Evolutionary conservation across 2,329 filamentous ascomycete species (phyloP).

Genomic region (Paecilomyces variotii): DNA sequence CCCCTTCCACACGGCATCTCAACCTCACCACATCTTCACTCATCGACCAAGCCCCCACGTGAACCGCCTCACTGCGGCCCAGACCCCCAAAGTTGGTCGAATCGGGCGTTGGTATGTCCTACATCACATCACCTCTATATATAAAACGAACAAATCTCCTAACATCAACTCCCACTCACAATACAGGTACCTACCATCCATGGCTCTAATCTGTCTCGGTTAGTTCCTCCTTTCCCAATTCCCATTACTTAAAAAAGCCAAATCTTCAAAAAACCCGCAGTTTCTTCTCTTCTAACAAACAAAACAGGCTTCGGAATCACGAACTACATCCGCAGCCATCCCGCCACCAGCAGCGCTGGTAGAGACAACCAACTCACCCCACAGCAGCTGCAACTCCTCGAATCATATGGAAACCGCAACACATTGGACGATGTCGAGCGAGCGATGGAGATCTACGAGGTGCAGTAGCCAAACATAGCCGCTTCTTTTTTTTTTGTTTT

Average conservation of each 20-base stretch:
- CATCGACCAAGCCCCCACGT: neutral
- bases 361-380: slow-evolving; percentile 22
- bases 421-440: slow-evolving; percentile 37
- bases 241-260: too few relatives aligned
- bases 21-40: neutral
- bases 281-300: neutral
- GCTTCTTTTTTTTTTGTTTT: neutral
- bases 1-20: neutral
- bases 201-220: neutral
- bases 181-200: neutral
- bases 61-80: neutral
- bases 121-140: neutral
- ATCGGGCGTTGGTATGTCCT: neutral
- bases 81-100: neutral
- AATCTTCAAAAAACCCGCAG: neutral
- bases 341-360: slow-evolving; percentile 7
- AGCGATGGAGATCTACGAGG: slow-evolving; percentile 37
- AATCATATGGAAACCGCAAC: slow-evolving; percentile 39
- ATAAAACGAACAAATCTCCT: neutral
- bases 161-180: neutral
- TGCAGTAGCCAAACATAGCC: slow-evolving; percentile 20
- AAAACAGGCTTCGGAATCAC: slow-evolving; percentile 17
- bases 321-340: slow-evolving; percentile 12
- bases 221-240: neutral
- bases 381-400: slow-evolving; percentile 32